Evolutionary conservation across 1,139 yeast genomes (phyloP), one percentile per base, ranked within the genome.

Genomic region (Torulaspora pretoriensis): DNA sequence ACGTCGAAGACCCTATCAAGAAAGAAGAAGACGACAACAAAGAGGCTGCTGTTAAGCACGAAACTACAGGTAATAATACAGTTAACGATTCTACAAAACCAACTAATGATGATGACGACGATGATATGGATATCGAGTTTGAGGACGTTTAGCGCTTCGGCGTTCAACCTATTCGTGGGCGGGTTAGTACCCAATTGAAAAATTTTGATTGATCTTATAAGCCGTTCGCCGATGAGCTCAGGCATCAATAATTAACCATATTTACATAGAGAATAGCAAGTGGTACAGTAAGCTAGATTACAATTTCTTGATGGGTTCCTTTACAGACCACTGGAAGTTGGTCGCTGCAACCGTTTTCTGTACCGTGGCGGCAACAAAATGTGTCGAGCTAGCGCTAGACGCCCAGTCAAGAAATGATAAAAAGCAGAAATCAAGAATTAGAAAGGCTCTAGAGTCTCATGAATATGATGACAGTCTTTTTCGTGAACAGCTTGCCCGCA

Each of bases 401-500:
- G 26, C 39, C 23, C 57, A 56, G 29, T 26, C 36, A n/a, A 40
- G 42, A 3, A 38, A 49, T 13, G 38, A 45, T n/a, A 42, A 39
- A n/a, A 39, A 44, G 9, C 35, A 14, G 25, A 19, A 47, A 28
- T 22, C 39, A 17, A 27, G 41, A 27, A 32, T 39, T 9, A 24
- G 17, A 8, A 38, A 25, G 39, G 43, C 46, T 24, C 34, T 43
- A 31, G 46, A 42, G 36, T 46, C 46, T 31, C 41, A 50, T 26
- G 54, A 56, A 23, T 75, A 83, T 59, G 82, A 86, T 30, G 92
- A 85, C 57, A 87, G 81, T 48, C 75, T 92, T 50, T 81, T 88
- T 42, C 77, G 83, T 48, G 98, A 92, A 67, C 97, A 92, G 64
- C 75, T 90, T 34, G 96, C 97, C 0, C 73, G 98, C 53, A 92